Conservation (phyloP, 1,139 yeast genomes). For the Taphrina confusa region DNA sequence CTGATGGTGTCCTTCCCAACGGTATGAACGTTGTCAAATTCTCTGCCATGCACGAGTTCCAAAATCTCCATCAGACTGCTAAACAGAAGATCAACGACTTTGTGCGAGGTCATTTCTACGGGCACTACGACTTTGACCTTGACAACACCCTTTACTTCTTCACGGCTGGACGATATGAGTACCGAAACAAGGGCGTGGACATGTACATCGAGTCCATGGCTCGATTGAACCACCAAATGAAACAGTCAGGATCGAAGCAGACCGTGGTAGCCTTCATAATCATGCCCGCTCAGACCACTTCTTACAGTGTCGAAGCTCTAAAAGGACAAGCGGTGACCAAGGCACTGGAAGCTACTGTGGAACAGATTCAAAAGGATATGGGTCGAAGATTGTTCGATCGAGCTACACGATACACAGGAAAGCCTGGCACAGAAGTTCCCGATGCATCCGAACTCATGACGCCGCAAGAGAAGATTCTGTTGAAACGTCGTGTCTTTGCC, state of each 20-base stretch:
- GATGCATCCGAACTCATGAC: conserved; percentile 77
- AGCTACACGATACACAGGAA: conserved; percentile 73
- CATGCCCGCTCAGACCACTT: conserved; percentile 94
- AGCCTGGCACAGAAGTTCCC: conserved; percentile 62
- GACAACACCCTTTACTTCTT: conserved; percentile 92
- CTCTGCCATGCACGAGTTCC: conserved; percentile 97
- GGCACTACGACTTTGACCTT: conserved; percentile 90
- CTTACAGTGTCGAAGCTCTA: conserved; percentile 92
- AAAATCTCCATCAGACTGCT: conserved; percentile 86
- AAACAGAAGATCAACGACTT: conserved; percentile 93
- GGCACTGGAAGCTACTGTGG: conserved; percentile 84
- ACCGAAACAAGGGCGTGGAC: conserved; percentile 94
- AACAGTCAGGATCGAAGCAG: conserved; percentile 77
- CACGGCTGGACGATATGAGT: conserved; percentile 97
- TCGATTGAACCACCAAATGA: conserved; percentile 83
- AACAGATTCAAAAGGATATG: conserved; percentile 82
- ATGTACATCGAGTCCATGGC: conserved; percentile 92
- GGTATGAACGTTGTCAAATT: conserved; percentile 95
- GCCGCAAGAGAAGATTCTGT: conserved; percentile 82
- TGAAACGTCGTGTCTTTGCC: conserved; percentile 91
- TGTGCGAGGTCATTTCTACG: conserved; percentile 95
- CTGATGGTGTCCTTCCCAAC: conserved; percentile 96
- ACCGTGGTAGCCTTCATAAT: conserved; percentile 97
- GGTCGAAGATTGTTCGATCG: conserved; percentile 89
- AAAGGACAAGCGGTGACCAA: conserved; percentile 95